Conservation (phyloP, 805 yeast genomes). For the Ogataea siamensis region DNA sequence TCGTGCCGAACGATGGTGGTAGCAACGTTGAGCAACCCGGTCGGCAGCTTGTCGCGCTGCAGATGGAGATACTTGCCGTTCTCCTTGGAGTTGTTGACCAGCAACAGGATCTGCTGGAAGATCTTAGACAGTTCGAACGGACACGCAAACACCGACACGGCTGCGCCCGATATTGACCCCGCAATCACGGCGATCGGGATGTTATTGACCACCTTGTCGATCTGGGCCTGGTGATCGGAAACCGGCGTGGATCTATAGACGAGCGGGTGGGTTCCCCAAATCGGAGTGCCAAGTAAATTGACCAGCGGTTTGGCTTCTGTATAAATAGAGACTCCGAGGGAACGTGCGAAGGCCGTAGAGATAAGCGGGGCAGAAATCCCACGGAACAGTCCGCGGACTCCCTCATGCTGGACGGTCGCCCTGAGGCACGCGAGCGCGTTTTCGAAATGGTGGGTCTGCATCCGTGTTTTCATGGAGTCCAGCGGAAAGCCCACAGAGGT, state of each 20-base stretch:
- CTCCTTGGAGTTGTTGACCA: slow-evolving; percentile 38
- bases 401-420: slow-evolving; percentile 58
- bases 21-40: slow-evolving; percentile 41
- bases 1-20: slow-evolving; percentile 54
- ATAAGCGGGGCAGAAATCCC: slow-evolving; percentile 75
- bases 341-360: slow-evolving; percentile 62
- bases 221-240: slow-evolving; percentile 9
- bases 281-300: slow-evolving; percentile 9
- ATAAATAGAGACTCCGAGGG: slow-evolving; percentile 64
- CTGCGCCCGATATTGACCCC: slow-evolving; percentile 67
- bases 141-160: slow-evolving; percentile 64
- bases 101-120: slow-evolving; percentile 67
- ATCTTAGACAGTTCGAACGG: slow-evolving; percentile 86
- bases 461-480: slow-evolving; percentile 82
- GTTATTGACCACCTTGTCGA: slow-evolving; percentile 32
- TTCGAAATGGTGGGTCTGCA: slow-evolving; percentile 72
- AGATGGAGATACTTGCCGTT: slow-evolving; percentile 4
- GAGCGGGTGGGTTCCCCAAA: slow-evolving; percentile 19
- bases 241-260: not conserved
- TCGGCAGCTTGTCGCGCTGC: slow-evolving; percentile 30
- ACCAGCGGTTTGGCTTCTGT: slow-evolving; percentile 49
- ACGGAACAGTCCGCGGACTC: slow-evolving; percentile 66
- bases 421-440: slow-evolving; percentile 56
- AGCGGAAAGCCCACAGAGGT: slow-evolving; percentile 79
- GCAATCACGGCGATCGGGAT: slow-evolving; percentile 49